Evolutionary conservation across 2,329 filamentous ascomycete species (phyloP).

Genomic region (Nemania abortiva): DNA sequence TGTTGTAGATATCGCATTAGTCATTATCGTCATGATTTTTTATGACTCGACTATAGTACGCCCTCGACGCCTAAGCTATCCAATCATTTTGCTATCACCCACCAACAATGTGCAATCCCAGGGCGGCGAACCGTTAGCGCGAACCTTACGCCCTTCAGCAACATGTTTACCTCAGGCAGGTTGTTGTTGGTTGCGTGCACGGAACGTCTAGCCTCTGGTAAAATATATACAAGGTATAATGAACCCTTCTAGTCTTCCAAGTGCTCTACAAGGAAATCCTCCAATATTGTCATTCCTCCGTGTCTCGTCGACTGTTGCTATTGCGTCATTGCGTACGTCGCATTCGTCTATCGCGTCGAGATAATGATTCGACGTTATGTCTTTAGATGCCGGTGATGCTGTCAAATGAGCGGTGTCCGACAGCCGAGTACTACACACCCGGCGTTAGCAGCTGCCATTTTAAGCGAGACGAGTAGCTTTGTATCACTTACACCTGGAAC

Average conservation of each 20-base stretch:
- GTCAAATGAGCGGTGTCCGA: conserved; percentile 36
- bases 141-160: background rate
- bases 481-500: conserved; percentile 33
- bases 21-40: background rate
- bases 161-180: background rate
- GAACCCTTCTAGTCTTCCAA: background rate
- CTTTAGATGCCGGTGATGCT: conserved; percentile 10
- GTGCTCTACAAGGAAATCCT: background rate
- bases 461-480: background rate
- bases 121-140: background rate
- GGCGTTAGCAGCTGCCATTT: conserved; percentile 10
- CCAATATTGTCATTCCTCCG: background rate
- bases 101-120: background rate
- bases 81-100: background rate
- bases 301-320: background rate
- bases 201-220: background rate
- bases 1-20: background rate
- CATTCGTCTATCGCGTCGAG: background rate
- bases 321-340: background rate
- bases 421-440: conserved; percentile 29
- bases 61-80: too few relatives aligned
- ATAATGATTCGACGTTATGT: background rate
- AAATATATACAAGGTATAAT: conserved; percentile 4
- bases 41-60: background rate
- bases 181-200: background rate